phyloP scores from a whole-genome alignment of 2,329 filamentous ascomycete species.

The Epichloe gansuensis region DNA sequence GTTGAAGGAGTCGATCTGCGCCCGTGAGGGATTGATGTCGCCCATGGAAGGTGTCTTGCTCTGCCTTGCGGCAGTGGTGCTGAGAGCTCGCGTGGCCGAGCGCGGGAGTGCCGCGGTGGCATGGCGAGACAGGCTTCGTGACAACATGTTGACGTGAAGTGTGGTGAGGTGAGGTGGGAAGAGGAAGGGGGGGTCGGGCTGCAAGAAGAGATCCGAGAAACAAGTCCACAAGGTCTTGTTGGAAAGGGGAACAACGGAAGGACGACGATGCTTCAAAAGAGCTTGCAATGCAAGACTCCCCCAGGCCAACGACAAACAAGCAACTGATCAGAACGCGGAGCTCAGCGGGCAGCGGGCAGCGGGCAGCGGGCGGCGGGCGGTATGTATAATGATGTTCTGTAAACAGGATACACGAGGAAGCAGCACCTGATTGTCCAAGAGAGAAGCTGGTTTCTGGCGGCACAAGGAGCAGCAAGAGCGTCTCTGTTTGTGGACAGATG shows the following conservation, averaged over 20 bases:
- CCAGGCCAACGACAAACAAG: neutral
- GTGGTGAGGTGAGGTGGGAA: neutral
- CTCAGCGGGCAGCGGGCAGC: no score
- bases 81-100: conserved; percentile 41
- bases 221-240: neutral
- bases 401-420: neutral
- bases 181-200: conserved; percentile 5
- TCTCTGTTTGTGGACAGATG: neutral
- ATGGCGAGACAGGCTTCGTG: conserved; percentile 23
- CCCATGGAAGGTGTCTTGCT: conserved; percentile 60
- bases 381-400: neutral
- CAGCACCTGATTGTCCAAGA: neutral
- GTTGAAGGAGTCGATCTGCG: conserved; percentile 65
- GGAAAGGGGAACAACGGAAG: neutral
- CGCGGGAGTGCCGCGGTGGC: conserved; percentile 32
- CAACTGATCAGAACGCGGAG: neutral
- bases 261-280: neutral
- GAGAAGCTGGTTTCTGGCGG: neutral
- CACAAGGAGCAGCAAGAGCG: conserved; percentile 1
- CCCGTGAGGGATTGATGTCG: conserved; percentile 57
- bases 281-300: neutral
- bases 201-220: conserved; percentile 3
- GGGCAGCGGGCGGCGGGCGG: neutral
- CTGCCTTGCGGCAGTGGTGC: conserved; percentile 34
- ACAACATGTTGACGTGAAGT: conserved; percentile 7